Evolutionary conservation across 1,284 basidiomycete species (phyloP).

Genomic region (Ceratobasidium theobromae): DNA sequence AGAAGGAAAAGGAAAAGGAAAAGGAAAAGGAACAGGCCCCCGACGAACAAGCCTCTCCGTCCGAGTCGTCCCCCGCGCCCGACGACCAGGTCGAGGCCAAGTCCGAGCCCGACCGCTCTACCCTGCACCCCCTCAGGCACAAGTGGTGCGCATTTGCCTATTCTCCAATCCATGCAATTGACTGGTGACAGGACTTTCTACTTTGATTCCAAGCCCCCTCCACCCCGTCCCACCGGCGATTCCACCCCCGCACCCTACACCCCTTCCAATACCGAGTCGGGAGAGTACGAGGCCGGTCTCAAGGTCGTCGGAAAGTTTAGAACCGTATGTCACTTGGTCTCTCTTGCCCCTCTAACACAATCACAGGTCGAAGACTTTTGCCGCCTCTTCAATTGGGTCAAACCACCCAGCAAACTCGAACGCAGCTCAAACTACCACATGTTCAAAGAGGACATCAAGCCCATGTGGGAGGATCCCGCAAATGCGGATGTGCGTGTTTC

Average conservation of each 20-base stretch:
- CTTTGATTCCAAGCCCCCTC: slow-evolving; percentile 34
- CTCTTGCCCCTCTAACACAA: slow-evolving; percentile 33
- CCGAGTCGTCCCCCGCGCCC: not conserved
- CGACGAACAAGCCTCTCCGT: no score
- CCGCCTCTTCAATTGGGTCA: slow-evolving; percentile 92
- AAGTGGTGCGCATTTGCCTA: slow-evolving; percentile 34
- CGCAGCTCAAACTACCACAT: slow-evolving; percentile 91
- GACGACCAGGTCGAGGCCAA: not conserved
- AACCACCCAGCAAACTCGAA: slow-evolving; percentile 83
- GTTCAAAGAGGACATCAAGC: slow-evolving; percentile 89
- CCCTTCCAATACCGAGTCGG: slow-evolving; percentile 32
- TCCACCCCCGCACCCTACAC: slow-evolving; percentile 26
- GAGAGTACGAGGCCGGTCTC: slow-evolving; percentile 36
- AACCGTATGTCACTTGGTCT: slow-evolving; percentile 50
- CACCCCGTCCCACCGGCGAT: slow-evolving; percentile 3
- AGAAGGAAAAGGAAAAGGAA: slow-evolving; percentile 4
- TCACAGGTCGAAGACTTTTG: slow-evolving; percentile 77
- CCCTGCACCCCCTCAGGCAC: slow-evolving; percentile 34
- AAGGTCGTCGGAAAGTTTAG: slow-evolving; percentile 73
- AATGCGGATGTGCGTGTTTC: slow-evolving; percentile 60
- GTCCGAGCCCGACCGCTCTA: not conserved
- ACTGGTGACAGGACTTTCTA: slow-evolving; percentile 32
- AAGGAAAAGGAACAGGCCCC: not conserved
- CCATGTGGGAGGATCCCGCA: slow-evolving; percentile 95
- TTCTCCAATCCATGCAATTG: no score